Evolutionary conservation across 2,329 filamentous ascomycete species (phyloP), one percentile per base, ranked within the genome.

Genomic region (Penicillium sp.): DNA sequence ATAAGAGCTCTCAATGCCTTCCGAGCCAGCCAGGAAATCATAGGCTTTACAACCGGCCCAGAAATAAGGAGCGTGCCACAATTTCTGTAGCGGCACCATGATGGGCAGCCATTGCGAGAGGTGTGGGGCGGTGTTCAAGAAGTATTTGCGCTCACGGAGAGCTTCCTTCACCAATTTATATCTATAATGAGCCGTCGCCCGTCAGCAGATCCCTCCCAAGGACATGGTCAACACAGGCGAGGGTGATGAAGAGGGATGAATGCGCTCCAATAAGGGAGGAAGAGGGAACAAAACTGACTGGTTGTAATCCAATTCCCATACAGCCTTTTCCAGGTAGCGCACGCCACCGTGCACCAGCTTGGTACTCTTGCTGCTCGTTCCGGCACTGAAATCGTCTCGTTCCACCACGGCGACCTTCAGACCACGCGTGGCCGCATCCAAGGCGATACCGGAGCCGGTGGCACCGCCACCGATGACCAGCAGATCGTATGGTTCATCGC

Each of bases 1-100:
- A 69, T 94, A 94, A 4, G 86, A 91, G 56, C 80, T 88, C 66
- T 94, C 87, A 57, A 94, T 90, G 39, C 88, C 88, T 65, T 94
- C 87, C 27, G 83, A 84, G 10, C 87, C 87, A 55, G 88, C 88
- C 50, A 94, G 75, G 54, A 89, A 80, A 67, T 94, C 88, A 67
- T 94, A 94, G 53, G 81, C 79, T 65, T 94, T 94, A 46, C 80
- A 83, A 33, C 81, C 81, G 2, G 71, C 73, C 78, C 79, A 84
- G 67, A 84, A 82, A 64, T 84, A 84, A 2, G 86, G 86, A 11
- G 81, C 82, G 69, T 91, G 83, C 83, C 84, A 89, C 86, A 86
- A 90, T 63, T 81, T 83, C 65, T 89, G 79, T 50, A 91, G 73
- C 2, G 86, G 86, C 50, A 93, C 80, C 77, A 93, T 86, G 58